phyloP scores from a whole-genome alignment of 176 grass and related monocot species.

The Phragmites australis region DNA sequence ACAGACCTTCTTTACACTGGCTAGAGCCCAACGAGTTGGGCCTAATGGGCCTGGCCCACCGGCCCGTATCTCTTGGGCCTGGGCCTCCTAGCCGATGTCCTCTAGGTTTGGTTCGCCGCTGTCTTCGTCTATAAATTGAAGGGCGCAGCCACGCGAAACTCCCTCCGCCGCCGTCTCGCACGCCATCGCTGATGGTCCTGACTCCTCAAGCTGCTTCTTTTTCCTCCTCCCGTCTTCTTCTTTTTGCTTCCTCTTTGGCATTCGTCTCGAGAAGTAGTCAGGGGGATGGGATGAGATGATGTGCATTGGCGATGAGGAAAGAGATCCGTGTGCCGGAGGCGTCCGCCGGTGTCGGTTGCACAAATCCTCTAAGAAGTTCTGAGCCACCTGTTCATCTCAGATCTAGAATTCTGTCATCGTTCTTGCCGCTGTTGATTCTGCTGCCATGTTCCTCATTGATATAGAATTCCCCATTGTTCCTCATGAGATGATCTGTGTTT shows the following conservation, averaged over 20 bases:
- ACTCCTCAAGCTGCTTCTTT: neutral
- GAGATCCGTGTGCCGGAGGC: constrained; percentile 55
- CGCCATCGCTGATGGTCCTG: neutral
- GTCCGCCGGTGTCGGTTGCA: constrained; percentile 64
- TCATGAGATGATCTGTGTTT: no score
- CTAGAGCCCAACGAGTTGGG: no score
- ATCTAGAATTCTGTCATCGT: neutral
- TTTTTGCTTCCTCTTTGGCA: neutral
- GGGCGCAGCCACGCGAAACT: no score
- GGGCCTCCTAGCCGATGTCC: no score
- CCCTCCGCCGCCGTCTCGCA: no score
- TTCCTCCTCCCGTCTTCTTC: neutral
- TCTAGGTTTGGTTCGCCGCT: no score
- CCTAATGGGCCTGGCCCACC: no score
- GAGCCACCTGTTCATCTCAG: constrained; percentile 21
- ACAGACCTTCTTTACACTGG: no score
- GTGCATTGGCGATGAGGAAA: constrained; percentile 54
- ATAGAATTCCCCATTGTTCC: no score
- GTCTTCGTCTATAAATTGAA: no score
- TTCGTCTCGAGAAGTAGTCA: neutral
- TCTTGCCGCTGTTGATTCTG: neutral
- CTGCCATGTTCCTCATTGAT: no score
- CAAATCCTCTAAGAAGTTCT: constrained; percentile 97
- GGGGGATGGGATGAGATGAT: neutral
- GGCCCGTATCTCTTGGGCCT: no score